These are phyloP conservation scores for Paratinospora sagittata DNA, from an alignment of 164 flowering plant genomes.

Conservation along the genomic window DNA sequence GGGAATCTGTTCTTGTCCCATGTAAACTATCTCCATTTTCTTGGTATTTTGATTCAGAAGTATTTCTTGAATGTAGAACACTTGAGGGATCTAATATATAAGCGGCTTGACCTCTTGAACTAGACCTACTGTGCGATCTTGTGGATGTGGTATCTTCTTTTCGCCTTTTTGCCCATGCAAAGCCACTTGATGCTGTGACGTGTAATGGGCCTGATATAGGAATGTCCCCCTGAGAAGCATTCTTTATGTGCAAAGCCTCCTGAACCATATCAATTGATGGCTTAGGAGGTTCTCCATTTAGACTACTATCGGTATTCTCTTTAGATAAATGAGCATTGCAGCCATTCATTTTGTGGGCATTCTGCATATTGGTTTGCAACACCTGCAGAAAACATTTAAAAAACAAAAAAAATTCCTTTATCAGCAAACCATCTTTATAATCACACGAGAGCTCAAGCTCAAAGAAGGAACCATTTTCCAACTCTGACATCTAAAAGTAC, in stretches of 20 bases:
- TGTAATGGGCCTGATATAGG: constrained; percentile 81
- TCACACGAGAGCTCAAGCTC: too few species aligned
- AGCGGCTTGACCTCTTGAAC: constrained; percentile 47
- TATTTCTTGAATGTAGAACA: constrained; percentile 24
- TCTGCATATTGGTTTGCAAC: constrained; percentile 13
- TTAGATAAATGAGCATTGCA: constrained; percentile 8
- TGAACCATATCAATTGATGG: constrained; percentile 24
- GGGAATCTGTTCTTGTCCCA: constrained; percentile 31
- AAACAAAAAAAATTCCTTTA: not conserved
- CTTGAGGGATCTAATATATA: constrained; percentile 34
- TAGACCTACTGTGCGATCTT: constrained; percentile 61
- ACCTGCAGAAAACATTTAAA: constrained; percentile 42
- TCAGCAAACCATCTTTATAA: too few species aligned
- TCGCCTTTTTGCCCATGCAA: constrained; percentile 84
- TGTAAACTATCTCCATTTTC: constrained; percentile 33
- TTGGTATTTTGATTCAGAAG: constrained; percentile 34
- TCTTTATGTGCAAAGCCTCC: constrained; percentile 53
- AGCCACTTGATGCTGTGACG: constrained; percentile 77
- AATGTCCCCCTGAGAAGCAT: constrained; percentile 79
- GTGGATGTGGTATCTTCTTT: constrained; percentile 42
- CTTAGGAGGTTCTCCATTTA: too few species aligned
- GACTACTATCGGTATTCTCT: constrained; percentile 20
- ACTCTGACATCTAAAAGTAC: not conserved
- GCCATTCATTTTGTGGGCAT: constrained; percentile 16
- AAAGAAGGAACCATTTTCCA: too few species aligned